Percentiles rank a stretch among this genome's conserved stretches.
phyloP scores from a whole-genome alignment of 306 rosid species.

The Dryas drummondii region DNA sequence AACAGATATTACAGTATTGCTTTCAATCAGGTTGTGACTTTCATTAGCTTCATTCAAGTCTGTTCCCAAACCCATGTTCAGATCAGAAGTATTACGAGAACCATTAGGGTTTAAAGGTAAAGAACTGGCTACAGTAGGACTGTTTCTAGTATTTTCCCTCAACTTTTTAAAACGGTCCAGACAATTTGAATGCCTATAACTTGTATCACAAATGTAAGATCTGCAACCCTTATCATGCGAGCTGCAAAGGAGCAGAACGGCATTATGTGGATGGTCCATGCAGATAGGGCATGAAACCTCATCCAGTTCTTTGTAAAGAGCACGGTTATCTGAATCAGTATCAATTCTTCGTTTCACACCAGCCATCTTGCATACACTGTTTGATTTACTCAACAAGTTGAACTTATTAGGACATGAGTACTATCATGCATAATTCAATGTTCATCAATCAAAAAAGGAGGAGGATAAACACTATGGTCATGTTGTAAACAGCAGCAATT shows the following conservation, averaged over 20 bases:
- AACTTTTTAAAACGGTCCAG: constrained; percentile 89
- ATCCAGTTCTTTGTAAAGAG: constrained; percentile 97
- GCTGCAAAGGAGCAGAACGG: constrained; percentile 96
- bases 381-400: constrained; percentile 80
- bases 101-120: constrained; percentile 53
- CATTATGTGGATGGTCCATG: constrained; percentile 99
- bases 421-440: constrained; percentile 22
- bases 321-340: constrained; percentile 85
- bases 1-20: constrained; percentile 59
- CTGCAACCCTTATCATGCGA: constrained; percentile 98
- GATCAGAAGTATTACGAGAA: constrained; percentile 61
- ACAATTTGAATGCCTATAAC: constrained; percentile 98
- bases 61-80: constrained; percentile 49
- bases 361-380: constrained; percentile 94
- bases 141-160: constrained; percentile 56
- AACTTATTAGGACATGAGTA: constrained; percentile 57
- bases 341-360: constrained; percentile 92
- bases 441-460: background rate
- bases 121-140: constrained; percentile 66
- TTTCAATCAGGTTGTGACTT: constrained; percentile 59
- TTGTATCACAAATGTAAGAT: constrained; percentile 91
- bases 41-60: constrained; percentile 65
- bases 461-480: background rate
- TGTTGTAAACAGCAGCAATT: background rate
- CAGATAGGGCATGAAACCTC: constrained; percentile 96